Base-by-base conservation (phyloP, 805 yeast genomes). In the Wickerhamiella alocasiicola region DNA sequence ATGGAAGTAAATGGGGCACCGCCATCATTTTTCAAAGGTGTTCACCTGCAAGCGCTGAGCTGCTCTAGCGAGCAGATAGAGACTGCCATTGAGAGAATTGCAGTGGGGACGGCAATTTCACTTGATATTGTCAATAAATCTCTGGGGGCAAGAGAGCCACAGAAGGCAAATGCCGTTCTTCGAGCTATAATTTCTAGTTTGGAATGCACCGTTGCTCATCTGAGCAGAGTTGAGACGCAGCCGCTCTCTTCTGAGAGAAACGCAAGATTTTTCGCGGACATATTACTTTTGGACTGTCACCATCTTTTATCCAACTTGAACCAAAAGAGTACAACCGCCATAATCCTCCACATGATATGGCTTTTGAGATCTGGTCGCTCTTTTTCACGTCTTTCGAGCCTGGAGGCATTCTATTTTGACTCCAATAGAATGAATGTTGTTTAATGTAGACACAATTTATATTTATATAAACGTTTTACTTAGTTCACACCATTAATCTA, bases 401-500 rank as follows among this genome's bases (percentile, higher is more conserved):
- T 45, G n/a, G 47, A 40, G 24, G 43, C 37, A 9, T 13, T 42
- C 17, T 42, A 30, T 24, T 42, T 42, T 25, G 45, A 45, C 13
- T 12, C 28, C 11, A 39, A 39, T 25, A 41, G 25, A 28, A 31
- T 31, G 35, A 45, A 45, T 24, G 44, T 39, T 18, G 7, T 42
- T 18, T 42, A 24, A 37, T 3, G 3, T 13, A 13, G 9, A 23
- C 26, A 23, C 26, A n/a, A n/a, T n/a, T n/a, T n/a, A n/a, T n/a
- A n/a, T n/a, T n/a, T n/a, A 23, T 23, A 23, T 23, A 23, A 7
- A 23, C 7, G 7, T 23, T 7, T 23, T 7, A 11, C 11, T 7
- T 23, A 7, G 7, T 13, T 21, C 27, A 32, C 11, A 32, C 65
- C 50, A 84, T 73, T n/a, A 87, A 59, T 46, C 83, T 66, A 49